A percentile compares a stretch with the other conserved stretches of the same genome.
Evolutionary conservation across 768 basidiomycete species (phyloP).

Genomic region (Chalciporus chontae): DNA sequence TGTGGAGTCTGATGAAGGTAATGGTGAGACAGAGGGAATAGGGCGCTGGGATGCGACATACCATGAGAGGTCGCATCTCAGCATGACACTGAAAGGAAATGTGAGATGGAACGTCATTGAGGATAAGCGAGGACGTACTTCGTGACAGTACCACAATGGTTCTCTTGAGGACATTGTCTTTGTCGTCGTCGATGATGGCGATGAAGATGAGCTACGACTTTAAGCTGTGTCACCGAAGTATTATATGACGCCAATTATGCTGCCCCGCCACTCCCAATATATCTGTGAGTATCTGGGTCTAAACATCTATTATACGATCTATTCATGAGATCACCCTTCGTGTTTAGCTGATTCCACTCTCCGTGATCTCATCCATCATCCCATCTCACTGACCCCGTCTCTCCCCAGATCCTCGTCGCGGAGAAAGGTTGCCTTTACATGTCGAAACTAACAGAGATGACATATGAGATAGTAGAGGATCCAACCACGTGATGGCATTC

Average conservation of each 20-base stretch:
- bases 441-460: too few relatives aligned
- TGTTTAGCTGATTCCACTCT: constrained; percentile 40
- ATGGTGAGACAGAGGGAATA: constrained; percentile 1
- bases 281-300: too few relatives aligned
- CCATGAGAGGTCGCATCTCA: constrained; percentile 88
- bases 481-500: too few relatives aligned
- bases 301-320: constrained; percentile 54
- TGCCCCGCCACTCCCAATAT: neutral
- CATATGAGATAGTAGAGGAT: too few relatives aligned
- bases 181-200: constrained; percentile 4
- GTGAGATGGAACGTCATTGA: constrained; percentile 7
- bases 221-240: neutral
- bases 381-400: neutral
- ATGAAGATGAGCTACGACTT: neutral
- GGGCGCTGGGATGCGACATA: constrained; percentile 30
- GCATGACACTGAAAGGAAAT: constrained; percentile 61
- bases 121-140: constrained; percentile 38
- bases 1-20: constrained; percentile 57
- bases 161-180: constrained; percentile 64
- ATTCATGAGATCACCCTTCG: constrained; percentile 41
- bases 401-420: too few relatives aligned
- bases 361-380: too few relatives aligned
- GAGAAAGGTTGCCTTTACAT: too few relatives aligned
- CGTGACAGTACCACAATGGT: constrained; percentile 77
- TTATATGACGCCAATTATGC: too few relatives aligned